phyloP scores from a whole-genome alignment of 2,329 filamentous ascomycete species.

The Penicillium sp. region DNA sequence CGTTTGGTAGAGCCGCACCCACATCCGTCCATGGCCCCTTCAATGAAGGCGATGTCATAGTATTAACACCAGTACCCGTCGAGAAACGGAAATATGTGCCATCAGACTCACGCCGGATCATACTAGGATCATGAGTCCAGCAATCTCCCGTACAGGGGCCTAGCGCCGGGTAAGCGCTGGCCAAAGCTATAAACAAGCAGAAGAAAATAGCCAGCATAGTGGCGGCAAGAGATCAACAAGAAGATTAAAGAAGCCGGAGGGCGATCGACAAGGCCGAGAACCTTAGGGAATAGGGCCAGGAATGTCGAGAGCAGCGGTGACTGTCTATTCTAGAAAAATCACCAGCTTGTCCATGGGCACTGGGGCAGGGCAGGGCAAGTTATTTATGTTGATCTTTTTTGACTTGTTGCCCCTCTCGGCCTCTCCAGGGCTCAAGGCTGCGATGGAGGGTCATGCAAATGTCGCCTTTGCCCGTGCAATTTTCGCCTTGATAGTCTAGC shows the following conservation, averaged over 20 bases:
- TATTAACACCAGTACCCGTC: constrained; percentile 53
- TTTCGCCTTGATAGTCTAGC: constrained; percentile 14
- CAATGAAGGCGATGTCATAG: constrained; percentile 50
- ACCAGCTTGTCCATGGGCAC: background rate
- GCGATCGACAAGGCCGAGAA: background rate
- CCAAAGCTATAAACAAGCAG: constrained; percentile 25
- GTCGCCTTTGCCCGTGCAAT: constrained; percentile 12
- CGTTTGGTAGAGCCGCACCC: constrained; percentile 49
- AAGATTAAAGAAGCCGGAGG: background rate
- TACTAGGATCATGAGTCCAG: constrained; percentile 51
- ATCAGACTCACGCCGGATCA: constrained; percentile 52
- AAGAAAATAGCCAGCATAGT: constrained; percentile 29
- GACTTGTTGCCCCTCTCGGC: background rate
- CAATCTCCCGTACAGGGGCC: constrained; percentile 37
- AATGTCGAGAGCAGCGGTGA: background rate
- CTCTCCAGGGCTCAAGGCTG: background rate
- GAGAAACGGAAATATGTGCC: constrained; percentile 58
- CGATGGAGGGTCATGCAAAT: constrained; percentile 18
- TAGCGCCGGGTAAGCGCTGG: constrained; percentile 33
- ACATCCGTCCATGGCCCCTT: constrained; percentile 54
- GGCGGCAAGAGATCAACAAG: background rate
- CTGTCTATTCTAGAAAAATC: background rate
- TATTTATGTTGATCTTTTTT: constrained; percentile 18
- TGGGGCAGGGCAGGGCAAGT: background rate
- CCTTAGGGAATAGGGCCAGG: background rate